A percentile compares a stretch with the other conserved stretches of the same genome.
Evolutionary conservation across 306 rosid genomes (phyloP).

Genomic region (Purshia tridentata): DNA sequence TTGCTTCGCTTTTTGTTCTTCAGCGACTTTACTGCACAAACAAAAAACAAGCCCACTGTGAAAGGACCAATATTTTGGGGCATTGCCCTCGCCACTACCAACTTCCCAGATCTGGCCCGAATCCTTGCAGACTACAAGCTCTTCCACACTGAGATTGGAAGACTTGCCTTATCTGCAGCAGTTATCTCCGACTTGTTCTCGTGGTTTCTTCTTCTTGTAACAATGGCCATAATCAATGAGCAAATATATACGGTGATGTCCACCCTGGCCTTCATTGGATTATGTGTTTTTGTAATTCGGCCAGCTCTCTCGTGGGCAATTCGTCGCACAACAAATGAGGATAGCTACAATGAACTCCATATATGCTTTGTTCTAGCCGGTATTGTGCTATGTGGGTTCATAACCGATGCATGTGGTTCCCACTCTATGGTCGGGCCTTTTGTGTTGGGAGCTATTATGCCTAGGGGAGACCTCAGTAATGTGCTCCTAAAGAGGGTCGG

Average conservation of each 20-base stretch:
- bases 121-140: slow-evolving; percentile 45
- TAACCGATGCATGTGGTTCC: slow-evolving; percentile 31
- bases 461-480: slow-evolving; percentile 40
- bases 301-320: slow-evolving; percentile 34
- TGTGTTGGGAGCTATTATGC: slow-evolving; percentile 48
- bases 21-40: not conserved
- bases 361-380: slow-evolving; percentile 28
- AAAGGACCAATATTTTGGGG: slow-evolving; percentile 40
- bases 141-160: slow-evolving; percentile 40
- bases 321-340: slow-evolving; percentile 16
- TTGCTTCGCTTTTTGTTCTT: slow-evolving; percentile 16
- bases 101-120: slow-evolving; percentile 40
- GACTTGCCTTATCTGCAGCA: slow-evolving; percentile 40
- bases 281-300: slow-evolving; percentile 22
- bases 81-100: slow-evolving; percentile 37
- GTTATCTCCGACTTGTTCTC: slow-evolving; percentile 38
- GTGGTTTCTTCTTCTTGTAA: slow-evolving; percentile 35
- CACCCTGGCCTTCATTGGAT: slow-evolving; percentile 10
- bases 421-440: slow-evolving; percentile 43
- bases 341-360: slow-evolving; percentile 27
- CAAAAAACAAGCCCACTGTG: not conserved
- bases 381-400: slow-evolving; percentile 16
- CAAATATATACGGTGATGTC: not conserved
- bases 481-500: slow-evolving; percentile 29
- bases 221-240: slow-evolving; percentile 12